Conservation (phyloP, 1,284 basidiomycete species). For the Neonothopanus nambi region DNA sequence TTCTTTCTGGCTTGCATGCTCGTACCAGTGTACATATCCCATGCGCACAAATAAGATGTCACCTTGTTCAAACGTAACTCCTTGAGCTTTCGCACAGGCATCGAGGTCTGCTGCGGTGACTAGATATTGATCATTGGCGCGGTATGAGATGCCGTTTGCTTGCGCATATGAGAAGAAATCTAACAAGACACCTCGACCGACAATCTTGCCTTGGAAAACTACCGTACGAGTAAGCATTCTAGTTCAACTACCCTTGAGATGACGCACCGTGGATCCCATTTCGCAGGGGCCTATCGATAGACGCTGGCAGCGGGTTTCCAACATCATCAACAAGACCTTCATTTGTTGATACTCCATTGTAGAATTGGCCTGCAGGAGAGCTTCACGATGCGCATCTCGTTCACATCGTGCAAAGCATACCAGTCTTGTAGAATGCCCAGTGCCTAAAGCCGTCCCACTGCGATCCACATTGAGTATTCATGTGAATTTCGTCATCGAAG, state of each 20-base stretch:
- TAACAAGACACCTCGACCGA: constrained; percentile 1
- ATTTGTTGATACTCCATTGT: background rate
- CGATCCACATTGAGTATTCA: constrained; percentile 4
- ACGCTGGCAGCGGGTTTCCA: background rate
- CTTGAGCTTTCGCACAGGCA: background rate
- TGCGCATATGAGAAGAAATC: constrained; percentile 1
- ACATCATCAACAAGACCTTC: background rate
- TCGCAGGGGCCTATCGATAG: background rate
- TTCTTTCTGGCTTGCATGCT: background rate
- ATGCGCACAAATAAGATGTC: constrained; percentile 3
- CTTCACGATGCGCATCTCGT: background rate
- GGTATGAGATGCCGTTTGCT: background rate
- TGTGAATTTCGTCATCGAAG: constrained; percentile 2
- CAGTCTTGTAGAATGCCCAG: constrained; percentile 4
- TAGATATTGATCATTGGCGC: background rate
- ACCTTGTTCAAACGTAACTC: background rate
- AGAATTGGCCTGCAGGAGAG: background rate
- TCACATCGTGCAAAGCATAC: background rate
- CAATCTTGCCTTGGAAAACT: constrained; percentile 2
- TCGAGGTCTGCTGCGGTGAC: background rate
- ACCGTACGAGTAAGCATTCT: background rate
- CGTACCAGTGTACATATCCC: constrained; percentile 2
- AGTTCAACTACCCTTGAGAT: background rate
- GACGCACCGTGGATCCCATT: background rate
- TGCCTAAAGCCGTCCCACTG: constrained; percentile 2